Base-by-base conservation (phyloP, 805 yeast genomes). In the Candida fluviatilis region DNA sequence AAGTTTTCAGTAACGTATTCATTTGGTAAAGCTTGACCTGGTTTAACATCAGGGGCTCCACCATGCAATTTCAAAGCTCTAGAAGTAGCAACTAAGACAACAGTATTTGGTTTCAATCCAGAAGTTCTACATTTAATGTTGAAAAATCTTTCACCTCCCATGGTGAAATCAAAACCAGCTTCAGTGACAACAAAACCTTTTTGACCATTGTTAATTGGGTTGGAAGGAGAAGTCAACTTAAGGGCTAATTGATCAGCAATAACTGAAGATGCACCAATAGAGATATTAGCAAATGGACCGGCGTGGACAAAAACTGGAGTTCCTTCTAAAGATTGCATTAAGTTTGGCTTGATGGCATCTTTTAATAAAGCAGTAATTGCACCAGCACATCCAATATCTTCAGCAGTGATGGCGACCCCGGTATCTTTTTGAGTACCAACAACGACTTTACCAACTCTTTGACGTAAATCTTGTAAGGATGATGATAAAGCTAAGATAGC, bases 131-230 rank as follows among this genome's bases (percentile, higher is more conserved):
- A 82, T 62, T 84, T 84, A 66, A 84, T 84, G 63, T 84, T 83
- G 60, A 82, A 71, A 62, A 84, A 84, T 64, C 95, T 71, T 68
- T 84, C 95, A 60, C 95, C 95, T 57, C 95, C 95, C 95, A 84
- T 84, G 36, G 93, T 84, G 71, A 84, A 84, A 62, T 84, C 95
- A 65, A 84, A 84, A 45, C 95, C 95, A 14, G 95, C 95, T 62
- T 84, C 95, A 34, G 95, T 84, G 38, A 84, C 83, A 44, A 84
- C 95, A 51, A 76, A 84, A 45, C 95, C 93, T 49, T 74, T 75
- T 52, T 74, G 75, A 38, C 79, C 74, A 43, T 52, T 60, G 51
- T 68, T 68, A 40, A 58, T 57, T 46, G 75, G 62, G 64, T 55
- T 72, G 45, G 67, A 55, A n/a, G 75, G 59, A 12, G 75, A 69